phyloP scores from a whole-genome alignment of 2,329 filamentous ascomycete species.

The Alternaria panax region DNA sequence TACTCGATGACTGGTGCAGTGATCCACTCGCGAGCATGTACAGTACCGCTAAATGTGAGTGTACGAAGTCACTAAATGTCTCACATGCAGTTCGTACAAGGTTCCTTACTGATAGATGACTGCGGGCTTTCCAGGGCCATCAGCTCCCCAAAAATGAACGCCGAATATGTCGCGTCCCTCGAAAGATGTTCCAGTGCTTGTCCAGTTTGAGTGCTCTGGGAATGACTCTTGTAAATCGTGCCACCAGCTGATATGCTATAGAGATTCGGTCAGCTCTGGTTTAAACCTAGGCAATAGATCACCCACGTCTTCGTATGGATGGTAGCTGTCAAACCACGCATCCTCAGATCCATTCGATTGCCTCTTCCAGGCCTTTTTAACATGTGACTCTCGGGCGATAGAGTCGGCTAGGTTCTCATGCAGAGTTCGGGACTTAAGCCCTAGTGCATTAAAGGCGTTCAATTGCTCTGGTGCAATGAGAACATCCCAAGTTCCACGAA shows the following conservation, averaged over 20 bases:
- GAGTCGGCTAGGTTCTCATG: slow-evolving; percentile 55
- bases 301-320: slow-evolving; percentile 39
- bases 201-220: slow-evolving; percentile 39
- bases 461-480: slow-evolving; percentile 52
- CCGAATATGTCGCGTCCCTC: slow-evolving; percentile 43
- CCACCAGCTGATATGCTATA: slow-evolving; percentile 26
- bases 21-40: slow-evolving; percentile 47
- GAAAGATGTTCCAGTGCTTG: slow-evolving; percentile 39
- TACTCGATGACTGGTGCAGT: slow-evolving; percentile 49
- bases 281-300: not conserved
- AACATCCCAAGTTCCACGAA: slow-evolving; percentile 51
- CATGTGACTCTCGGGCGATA: slow-evolving; percentile 51
- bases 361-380: slow-evolving; percentile 52
- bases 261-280: not conserved
- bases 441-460: slow-evolving; percentile 49
- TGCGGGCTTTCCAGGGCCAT: slow-evolving; percentile 42
- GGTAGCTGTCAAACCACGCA: slow-evolving; percentile 44
- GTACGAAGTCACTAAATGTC: not conserved
- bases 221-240: slow-evolving; percentile 36
- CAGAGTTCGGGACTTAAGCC: slow-evolving; percentile 48
- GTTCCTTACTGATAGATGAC: slow-evolving; percentile 34
- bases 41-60: slow-evolving; percentile 23
- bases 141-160: slow-evolving; percentile 43
- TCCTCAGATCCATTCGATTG: slow-evolving; percentile 25
- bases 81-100: not conserved